Evolutionary conservation across 805 yeast species (phyloP).

Genomic region (Kazachstania africana): DNA sequence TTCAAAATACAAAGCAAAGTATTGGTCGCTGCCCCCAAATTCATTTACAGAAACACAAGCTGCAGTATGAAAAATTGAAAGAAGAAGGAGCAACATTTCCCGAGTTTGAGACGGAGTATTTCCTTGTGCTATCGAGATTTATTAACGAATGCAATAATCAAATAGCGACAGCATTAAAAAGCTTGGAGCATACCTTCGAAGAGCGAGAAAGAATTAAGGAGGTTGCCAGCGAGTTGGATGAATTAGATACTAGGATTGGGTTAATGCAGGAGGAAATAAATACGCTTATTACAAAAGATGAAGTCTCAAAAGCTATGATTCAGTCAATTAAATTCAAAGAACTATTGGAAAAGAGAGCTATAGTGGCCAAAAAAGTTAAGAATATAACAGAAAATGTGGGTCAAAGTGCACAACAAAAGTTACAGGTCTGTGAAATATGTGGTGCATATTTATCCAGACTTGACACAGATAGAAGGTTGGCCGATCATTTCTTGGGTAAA

Average conservation of each 20-base stretch:
- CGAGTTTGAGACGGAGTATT: conserved; percentile 36
- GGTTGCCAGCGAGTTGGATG: conserved; percentile 46
- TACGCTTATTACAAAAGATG: conserved; percentile 37
- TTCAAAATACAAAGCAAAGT: conserved; percentile 71
- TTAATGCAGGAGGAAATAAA: conserved; percentile 57
- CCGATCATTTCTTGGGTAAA: conserved; percentile 83
- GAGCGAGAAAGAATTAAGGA: conserved; percentile 50
- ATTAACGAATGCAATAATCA: conserved; percentile 57
- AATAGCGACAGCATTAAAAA: conserved; percentile 47
- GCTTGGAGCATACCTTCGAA: conserved; percentile 57
- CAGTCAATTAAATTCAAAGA: conserved; percentile 37
- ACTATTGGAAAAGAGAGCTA: conserved; percentile 37
- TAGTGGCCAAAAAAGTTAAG: conserved; percentile 44
- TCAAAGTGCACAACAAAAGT: conserved; percentile 77
- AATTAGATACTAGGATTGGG: conserved; percentile 50
- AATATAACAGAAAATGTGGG: conserved; percentile 61
- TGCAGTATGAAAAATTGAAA: conserved; percentile 49
- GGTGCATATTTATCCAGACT: conserved; percentile 79
- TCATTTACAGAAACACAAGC: conserved; percentile 62
- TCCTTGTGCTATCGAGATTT: conserved; percentile 38
- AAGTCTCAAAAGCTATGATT: conserved; percentile 38
- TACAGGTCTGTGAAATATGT: conserved; percentile 83
- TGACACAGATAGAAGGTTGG: conserved; percentile 79
- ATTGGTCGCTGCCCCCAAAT: conserved; percentile 68
- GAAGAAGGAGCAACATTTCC: conserved; percentile 32